These are phyloP conservation scores for Wallacemonas sp. DNA, from an alignment of 208 protist genomes.

Conservation along the genomic window DNA sequence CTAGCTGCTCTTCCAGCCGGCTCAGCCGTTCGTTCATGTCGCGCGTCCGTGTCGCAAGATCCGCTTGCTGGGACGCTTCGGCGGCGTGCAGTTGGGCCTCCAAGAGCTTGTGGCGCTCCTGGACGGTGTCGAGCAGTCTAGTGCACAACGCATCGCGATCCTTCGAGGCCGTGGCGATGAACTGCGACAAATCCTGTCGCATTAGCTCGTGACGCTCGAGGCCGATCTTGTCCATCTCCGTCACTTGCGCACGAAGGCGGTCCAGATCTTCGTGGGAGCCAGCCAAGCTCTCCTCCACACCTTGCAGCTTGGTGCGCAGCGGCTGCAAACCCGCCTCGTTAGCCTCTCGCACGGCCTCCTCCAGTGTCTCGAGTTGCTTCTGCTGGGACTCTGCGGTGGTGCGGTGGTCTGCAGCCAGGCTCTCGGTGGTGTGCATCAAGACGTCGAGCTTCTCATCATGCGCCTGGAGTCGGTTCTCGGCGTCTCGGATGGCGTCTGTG, in stretches of 20 bases:
- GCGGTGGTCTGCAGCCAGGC: not conserved
- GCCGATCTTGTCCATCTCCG: not conserved
- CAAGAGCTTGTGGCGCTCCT: not conserved
- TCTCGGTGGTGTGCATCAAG: not conserved
- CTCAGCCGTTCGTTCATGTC: not conserved
- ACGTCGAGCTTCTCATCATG: not conserved
- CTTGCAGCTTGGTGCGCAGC: constrained; percentile 15
- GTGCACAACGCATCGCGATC: constrained; percentile 2
- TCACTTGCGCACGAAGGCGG: not conserved
- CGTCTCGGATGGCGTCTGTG: not conserved
- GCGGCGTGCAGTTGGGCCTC: not conserved
- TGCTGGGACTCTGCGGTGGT: not conserved
- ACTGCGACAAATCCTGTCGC: constrained; percentile 3
- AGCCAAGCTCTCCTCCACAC: not conserved
- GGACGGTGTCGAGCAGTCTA: not conserved
- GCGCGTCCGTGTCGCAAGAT: not conserved
- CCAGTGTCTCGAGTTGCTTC: constrained; percentile 1
- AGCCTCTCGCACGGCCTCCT: constrained; percentile 8
- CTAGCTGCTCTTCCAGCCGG: not conserved
- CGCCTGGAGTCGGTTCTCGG: not conserved
- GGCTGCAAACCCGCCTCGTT: constrained; percentile 17
- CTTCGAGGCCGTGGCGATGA: not conserved
- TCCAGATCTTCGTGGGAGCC: not conserved
- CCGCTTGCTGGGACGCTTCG: not conserved
- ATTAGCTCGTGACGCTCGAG: constrained; percentile 1